Percentiles rank a stretch among this genome's conserved stretches.
Conservation (phyloP, 495 filamentous ascomycete species). For the Pyrenula aspistea region DNA sequence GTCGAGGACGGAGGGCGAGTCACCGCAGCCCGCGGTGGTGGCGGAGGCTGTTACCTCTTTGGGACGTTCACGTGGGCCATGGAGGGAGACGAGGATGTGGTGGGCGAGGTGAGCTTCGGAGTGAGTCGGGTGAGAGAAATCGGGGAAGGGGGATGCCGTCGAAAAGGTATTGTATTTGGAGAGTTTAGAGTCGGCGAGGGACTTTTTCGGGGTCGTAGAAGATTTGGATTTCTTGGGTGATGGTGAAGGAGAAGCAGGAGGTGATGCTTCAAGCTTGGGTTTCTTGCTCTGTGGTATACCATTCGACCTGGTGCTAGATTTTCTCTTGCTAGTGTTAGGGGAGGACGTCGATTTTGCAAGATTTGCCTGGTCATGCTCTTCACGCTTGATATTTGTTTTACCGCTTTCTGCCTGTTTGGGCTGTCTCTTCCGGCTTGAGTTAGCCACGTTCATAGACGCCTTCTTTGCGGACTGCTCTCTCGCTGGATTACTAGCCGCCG, state of each 20-base stretch:
- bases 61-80: slow-evolving; percentile 29
- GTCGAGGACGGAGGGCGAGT: slow-evolving; percentile 86
- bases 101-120: slow-evolving; percentile 68
- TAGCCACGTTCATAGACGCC: background rate
- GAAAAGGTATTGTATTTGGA: background rate
- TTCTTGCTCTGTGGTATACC: background rate
- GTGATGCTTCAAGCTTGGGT: background rate
- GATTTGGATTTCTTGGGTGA: background rate
- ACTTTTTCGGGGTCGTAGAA: background rate
- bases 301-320: background rate
- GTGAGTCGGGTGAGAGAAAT: slow-evolving; percentile 52
- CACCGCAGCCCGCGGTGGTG: slow-evolving; percentile 77
- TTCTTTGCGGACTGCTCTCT: background rate
- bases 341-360: background rate
- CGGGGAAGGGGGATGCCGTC: slow-evolving; percentile 50
- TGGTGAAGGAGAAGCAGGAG: background rate
- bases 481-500: background rate
- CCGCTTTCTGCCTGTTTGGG: background rate
- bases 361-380: background rate
- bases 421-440: background rate
- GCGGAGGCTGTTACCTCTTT: slow-evolving; percentile 54
- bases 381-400: background rate
- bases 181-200: background rate
- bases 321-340: background rate
- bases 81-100: slow-evolving; percentile 48